phyloP scores from a whole-genome alignment of 306 rosid species.

The Quercus cerris region DNA sequence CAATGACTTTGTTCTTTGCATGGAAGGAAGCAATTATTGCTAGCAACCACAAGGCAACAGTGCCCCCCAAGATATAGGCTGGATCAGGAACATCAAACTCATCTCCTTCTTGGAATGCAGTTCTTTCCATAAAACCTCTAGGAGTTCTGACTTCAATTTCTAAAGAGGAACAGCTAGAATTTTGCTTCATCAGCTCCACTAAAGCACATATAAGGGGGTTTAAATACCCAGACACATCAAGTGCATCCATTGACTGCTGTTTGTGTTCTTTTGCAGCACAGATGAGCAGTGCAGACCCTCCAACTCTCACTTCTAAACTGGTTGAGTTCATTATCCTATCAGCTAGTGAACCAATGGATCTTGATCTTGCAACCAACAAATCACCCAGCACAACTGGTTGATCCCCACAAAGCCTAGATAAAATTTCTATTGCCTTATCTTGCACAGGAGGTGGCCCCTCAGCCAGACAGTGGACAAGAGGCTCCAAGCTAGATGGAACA shows the following conservation, averaged over 20 bases:
- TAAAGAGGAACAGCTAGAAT: conserved; percentile 44
- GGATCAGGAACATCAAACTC: conserved; percentile 62
- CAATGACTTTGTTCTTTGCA: conserved; percentile 45
- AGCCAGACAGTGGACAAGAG: conserved; percentile 68
- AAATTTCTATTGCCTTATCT: conserved; percentile 84
- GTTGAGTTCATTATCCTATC: conserved; percentile 71
- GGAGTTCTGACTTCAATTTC: conserved; percentile 61
- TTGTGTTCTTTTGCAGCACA: conserved; percentile 78
- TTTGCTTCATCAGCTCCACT: conserved; percentile 73
- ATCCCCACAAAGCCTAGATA: conserved; percentile 82
- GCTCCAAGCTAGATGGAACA: conserved; percentile 66
- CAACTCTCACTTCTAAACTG: conserved; percentile 72
- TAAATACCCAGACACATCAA: conserved; percentile 61
- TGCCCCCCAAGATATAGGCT: conserved; percentile 64
- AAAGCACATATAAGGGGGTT: conserved; percentile 60
- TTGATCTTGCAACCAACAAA: conserved; percentile 52
- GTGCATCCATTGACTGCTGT: conserved; percentile 62
- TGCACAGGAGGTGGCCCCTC: conserved; percentile 80
- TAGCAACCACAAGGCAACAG: conserved; percentile 86
- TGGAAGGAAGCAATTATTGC: conserved; percentile 66
- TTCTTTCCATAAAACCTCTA: conserved; percentile 70
- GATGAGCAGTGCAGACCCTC: conserved; percentile 77
- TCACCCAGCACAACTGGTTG: conserved; percentile 64
- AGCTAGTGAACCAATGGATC: conserved; percentile 70
- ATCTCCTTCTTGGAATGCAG: conserved; percentile 63